Evolutionary conservation across 148 eudicot genomes (phyloP).

Genomic region (Camellia lanceoleosa): DNA sequence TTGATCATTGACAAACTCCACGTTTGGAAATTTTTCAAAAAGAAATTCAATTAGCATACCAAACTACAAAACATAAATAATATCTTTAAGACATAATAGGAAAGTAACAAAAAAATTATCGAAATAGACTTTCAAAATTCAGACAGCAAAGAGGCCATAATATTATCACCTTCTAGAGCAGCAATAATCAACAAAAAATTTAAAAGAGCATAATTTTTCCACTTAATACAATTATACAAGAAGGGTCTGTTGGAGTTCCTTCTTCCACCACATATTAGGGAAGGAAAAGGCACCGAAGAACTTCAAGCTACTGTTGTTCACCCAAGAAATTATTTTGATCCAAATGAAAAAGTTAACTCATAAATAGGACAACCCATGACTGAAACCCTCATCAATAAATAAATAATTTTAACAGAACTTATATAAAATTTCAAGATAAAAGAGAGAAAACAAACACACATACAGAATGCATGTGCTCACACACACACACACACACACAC

Average conservation of each 20-base stretch:
- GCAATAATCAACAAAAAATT: background rate
- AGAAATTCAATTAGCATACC: constrained; percentile 94
- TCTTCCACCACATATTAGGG: constrained; percentile 5
- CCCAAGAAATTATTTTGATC: background rate
- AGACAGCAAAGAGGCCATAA: background rate
- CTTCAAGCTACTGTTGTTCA: background rate
- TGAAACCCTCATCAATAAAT: no score
- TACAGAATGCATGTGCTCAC: background rate
- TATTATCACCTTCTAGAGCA: background rate
- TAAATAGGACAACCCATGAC: background rate
- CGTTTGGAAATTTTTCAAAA: constrained; percentile 66
- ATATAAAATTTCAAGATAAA: no score
- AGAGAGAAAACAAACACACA: background rate
- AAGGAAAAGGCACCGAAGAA: background rate
- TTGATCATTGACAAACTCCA: constrained; percentile 67
- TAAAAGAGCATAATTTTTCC: background rate
- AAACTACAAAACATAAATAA: constrained; percentile 54
- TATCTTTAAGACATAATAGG: constrained; percentile 11
- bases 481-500: background rate
- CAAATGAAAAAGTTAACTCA: background rate
- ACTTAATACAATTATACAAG: background rate
- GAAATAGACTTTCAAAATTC: background rate
- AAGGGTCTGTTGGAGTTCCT: background rate
- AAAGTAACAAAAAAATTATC: background rate
- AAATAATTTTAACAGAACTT: no score